A percentile compares a stretch with the other conserved stretches of the same genome.
Conservation (phyloP, 2,329 filamentous ascomycete genomes). For the Huntiella moniliformis region DNA sequence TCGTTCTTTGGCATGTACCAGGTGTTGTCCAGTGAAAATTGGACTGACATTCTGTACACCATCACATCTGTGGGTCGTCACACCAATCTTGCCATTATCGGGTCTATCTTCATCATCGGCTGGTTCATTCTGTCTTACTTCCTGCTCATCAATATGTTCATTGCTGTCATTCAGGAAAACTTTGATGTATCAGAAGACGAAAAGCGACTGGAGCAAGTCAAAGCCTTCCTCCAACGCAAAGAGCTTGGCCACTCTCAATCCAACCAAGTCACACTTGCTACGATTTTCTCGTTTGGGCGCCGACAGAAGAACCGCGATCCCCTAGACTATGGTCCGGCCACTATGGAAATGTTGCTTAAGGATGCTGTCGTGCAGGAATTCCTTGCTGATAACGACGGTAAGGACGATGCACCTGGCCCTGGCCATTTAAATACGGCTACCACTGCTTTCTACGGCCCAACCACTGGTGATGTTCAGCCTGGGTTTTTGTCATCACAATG, state of each 20-base stretch:
- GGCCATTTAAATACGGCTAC: constrained; percentile 19
- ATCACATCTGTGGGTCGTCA: constrained; percentile 49
- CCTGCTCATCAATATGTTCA: constrained; percentile 98
- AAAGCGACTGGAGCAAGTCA: constrained; percentile 90
- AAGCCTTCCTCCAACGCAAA: constrained; percentile 80
- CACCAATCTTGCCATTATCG: constrained; percentile 73
- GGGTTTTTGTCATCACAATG: constrained; percentile 42
- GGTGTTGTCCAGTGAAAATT: constrained; percentile 86
- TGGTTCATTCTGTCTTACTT: constrained; percentile 96
- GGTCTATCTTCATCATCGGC: constrained; percentile 71
- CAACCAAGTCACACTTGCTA: constrained; percentile 58
- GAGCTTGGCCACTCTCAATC: constrained; percentile 50
- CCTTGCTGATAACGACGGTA: constrained; percentile 48
- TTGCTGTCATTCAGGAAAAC: constrained; percentile 99
- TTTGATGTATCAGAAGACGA: constrained; percentile 98
- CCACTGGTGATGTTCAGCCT: constrained; percentile 29
- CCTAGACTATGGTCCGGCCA: constrained; percentile 76
- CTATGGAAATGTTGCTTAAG: constrained; percentile 90
- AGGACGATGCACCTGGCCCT: constrained; percentile 15
- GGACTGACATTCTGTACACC: constrained; percentile 74
- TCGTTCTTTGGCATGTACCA: constrained; percentile 97
- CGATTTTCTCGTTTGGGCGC: constrained; percentile 46
- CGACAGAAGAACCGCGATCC: constrained; percentile 50
- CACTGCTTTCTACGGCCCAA: constrained; percentile 7
- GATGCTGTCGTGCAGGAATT: constrained; percentile 92